Percentiles rank a stretch among this genome's conserved stretches.
These are phyloP conservation scores for Piper longum DNA, from an alignment of 164 flowering plant genomes.

Conservation along the genomic window DNA sequence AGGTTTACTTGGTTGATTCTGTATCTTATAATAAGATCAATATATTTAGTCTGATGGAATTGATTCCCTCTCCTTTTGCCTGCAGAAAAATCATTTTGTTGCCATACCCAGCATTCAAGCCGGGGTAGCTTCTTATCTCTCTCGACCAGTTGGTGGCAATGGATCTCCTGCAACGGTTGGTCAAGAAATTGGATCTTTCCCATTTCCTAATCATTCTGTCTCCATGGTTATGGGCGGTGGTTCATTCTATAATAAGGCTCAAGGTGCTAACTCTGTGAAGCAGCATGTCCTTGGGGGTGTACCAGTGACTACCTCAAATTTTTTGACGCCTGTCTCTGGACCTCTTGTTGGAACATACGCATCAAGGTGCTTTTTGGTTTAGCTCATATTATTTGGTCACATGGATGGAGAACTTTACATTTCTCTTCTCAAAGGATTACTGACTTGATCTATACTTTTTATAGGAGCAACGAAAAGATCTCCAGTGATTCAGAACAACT, in stretches of 20 bases:
- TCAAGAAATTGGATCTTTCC: slow-evolving; percentile 25
- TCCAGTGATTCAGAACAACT: slow-evolving; percentile 38
- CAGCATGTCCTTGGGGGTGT: slow-evolving; percentile 39
- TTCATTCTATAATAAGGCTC: slow-evolving; percentile 28
- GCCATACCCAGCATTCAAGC: slow-evolving; percentile 25
- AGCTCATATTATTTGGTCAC: slow-evolving; percentile 24
- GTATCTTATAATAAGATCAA: no score
- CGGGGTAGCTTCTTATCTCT: slow-evolving; percentile 19
- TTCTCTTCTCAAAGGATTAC: slow-evolving; percentile 23
- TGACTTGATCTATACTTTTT: slow-evolving; percentile 1
- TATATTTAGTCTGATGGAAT: neutral
- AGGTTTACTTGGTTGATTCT: slow-evolving; percentile 21
- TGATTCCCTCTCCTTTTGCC: neutral
- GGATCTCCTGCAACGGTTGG: slow-evolving; percentile 11
- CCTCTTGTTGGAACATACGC: slow-evolving; percentile 28
- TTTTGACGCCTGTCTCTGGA: slow-evolving; percentile 16
- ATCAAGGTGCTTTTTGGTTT: slow-evolving; percentile 25
- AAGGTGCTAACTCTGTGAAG: slow-evolving; percentile 18
- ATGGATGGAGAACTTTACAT: slow-evolving; percentile 24
- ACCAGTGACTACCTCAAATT: slow-evolving; percentile 22
- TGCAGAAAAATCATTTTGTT: slow-evolving; percentile 24
- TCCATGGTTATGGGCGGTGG: slow-evolving; percentile 25
- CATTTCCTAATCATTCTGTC: slow-evolving; percentile 25
- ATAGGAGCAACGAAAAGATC: slow-evolving; percentile 30
- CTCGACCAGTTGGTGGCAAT: slow-evolving; percentile 20